Evolutionary conservation across 345 rosid genomes (phyloP), one percentile per base, ranked within the genome.

Genomic region (Euphorbia lathyris): DNA sequence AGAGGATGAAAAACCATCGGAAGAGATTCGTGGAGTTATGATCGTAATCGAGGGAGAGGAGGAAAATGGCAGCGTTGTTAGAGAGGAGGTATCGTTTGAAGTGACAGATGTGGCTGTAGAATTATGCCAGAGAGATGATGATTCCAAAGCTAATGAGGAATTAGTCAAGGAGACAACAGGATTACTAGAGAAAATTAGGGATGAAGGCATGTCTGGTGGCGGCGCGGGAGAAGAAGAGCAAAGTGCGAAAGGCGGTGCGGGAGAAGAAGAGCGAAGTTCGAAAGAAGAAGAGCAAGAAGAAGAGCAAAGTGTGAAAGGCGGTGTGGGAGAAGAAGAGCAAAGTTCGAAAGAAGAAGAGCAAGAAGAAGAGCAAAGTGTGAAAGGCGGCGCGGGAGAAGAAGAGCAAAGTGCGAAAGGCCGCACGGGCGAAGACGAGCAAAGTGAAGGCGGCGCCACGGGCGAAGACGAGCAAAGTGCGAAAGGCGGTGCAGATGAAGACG

Each of bases 141-240:
- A 59, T 3, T 14, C 53, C n/a, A 77, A 58, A 51, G 76, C 70
- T 56, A 78, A 77, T 14, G 72, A 73, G 63, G 83, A 81, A 72
- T 26, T 83, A 55, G 78, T 9, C 25, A 77, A 67, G 51, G 86
- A 76, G 75, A 83, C 84, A 2, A 82, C 64, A 53, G 81, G 82
- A 38, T 78, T 86, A 73, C 52, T 76, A 26, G 88, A 86, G 73
- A 79, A 71, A 55, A 70, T 77, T 53, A 69, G 81, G 71, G 90
- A 82, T 7, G 83, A 86, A 64, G 85, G 69, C 42, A 45, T 65
- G 63, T 40, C 52, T 30, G 72, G 19, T 25, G 36, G 7, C 17
- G 55, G 7, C 30, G 13, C 19, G 12, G 36, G 25, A 23, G 9
- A 69, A 38, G 14, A 58, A n/a, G n/a, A 57, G 38, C 20, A 43